Conservation (phyloP, 345 rosid species). For the Theobroma cacao region DNA sequence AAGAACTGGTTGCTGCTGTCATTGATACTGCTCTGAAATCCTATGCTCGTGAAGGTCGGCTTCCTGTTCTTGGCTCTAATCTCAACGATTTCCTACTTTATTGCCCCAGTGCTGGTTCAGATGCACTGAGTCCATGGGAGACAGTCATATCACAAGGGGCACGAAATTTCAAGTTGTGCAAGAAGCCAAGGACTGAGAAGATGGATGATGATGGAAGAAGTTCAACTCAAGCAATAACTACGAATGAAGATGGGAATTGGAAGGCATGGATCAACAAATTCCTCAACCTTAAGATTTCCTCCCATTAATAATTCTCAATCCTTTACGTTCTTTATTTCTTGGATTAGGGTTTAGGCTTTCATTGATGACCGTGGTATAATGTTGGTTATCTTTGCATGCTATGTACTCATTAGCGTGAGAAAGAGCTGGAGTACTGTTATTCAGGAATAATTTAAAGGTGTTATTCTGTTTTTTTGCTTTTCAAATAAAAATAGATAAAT, state of each 20-base stretch:
- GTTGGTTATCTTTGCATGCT: not conserved
- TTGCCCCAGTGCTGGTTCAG: conserved; percentile 61
- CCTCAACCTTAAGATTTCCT: conserved; percentile 61
- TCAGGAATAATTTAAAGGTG: not conserved
- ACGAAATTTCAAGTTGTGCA: conserved; percentile 86
- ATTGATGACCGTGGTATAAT: not conserved
- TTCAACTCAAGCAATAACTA: conserved; percentile 33
- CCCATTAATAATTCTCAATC: conserved; percentile 37
- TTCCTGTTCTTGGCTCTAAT: conserved; percentile 86
- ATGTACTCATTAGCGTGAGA: not conserved
- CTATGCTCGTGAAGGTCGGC: conserved; percentile 97
- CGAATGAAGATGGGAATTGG: conserved; percentile 70
- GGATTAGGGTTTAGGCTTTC: not conserved
- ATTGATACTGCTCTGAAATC: conserved; percentile 77
- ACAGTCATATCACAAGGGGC: conserved; percentile 73
- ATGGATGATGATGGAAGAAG: conserved; percentile 25
- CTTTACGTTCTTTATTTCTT: not conserved
- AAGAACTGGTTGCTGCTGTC: conserved; percentile 68
- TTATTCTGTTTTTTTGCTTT: not conserved
- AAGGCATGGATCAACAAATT: conserved; percentile 93
- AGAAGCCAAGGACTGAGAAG: conserved; percentile 63
- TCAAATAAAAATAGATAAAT: no score
- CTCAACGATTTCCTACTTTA: conserved; percentile 78
- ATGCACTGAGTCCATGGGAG: conserved; percentile 71
- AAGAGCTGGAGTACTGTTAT: not conserved